phyloP scores from a whole-genome alignment of 169 alveolate species.

The Amoebophrya sp. region DNA sequence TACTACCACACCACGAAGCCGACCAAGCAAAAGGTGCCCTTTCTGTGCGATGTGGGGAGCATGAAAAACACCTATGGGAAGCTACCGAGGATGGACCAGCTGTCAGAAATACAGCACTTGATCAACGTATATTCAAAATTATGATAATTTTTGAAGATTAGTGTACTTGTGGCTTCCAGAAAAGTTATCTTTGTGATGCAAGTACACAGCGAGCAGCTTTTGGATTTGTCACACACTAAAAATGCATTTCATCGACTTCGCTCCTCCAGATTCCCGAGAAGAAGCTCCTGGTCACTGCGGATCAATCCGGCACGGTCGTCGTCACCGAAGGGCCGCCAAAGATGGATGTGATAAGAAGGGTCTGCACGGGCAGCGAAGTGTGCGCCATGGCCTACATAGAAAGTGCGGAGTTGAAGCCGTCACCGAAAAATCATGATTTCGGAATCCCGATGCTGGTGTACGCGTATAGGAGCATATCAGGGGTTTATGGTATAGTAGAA shows the following conservation, averaged over 20 bases:
- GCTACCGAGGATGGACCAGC: not conserved
- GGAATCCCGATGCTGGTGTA: constrained; percentile 15
- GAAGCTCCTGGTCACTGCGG: not conserved
- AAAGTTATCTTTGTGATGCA: no score
- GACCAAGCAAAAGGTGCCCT: not conserved
- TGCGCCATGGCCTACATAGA: not conserved
- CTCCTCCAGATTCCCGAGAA: not conserved
- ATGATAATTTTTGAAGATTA: no score
- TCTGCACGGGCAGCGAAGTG: not conserved
- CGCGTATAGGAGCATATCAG: not conserved
- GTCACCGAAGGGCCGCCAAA: not conserved
- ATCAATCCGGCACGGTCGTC: not conserved
- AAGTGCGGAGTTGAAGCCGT: not conserved
- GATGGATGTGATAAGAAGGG: not conserved
- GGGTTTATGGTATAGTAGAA: not conserved
- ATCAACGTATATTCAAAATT: no score
- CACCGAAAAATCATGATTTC: not conserved
- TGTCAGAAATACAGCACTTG: not conserved
- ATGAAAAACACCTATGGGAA: not conserved
- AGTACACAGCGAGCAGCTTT: no score
- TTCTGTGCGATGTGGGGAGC: not conserved
- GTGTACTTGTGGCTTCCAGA: no score
- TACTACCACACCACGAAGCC: constrained; percentile 5
- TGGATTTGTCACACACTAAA: no score
- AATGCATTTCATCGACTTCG: no score